Percentiles rank a stretch among this genome's conserved stretches.
phyloP scores from a whole-genome alignment of 768 basidiomycete genomes.

The Podaxis rugospora region DNA sequence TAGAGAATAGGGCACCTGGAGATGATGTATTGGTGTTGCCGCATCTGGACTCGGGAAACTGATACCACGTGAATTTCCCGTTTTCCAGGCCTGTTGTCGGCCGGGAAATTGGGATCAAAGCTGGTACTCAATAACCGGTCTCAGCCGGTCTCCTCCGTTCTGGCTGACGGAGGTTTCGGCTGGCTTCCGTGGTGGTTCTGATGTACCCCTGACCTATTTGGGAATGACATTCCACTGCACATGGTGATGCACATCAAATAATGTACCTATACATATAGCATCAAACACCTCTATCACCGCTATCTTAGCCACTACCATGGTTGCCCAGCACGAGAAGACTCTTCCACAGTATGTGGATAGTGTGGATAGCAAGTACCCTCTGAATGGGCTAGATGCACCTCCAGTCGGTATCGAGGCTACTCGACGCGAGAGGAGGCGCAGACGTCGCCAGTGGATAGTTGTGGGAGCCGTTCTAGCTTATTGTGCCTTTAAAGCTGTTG shows the following conservation, averaged over 20 bases:
- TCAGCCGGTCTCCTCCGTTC: too few relatives aligned
- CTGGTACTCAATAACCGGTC: background rate
- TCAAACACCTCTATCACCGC: background rate
- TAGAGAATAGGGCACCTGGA: background rate
- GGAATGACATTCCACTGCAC: too few relatives aligned
- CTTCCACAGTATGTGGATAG: constrained; percentile 2
- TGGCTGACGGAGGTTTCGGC: background rate
- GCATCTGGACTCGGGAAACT: background rate
- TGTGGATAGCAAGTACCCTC: background rate
- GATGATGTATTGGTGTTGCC: background rate
- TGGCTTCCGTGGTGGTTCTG: too few relatives aligned
- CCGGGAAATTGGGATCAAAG: background rate
- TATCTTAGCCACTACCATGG: background rate
- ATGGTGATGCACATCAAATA: background rate
- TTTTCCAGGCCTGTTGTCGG: background rate
- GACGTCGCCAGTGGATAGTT: background rate
- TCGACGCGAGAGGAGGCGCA: background rate
- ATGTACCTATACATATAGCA: background rate
- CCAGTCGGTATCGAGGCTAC: background rate
- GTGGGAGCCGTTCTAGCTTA: background rate
- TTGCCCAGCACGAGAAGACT: background rate
- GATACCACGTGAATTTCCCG: constrained; percentile 1
- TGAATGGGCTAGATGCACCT: background rate
- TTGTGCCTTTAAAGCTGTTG: background rate
- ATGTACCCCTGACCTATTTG: too few relatives aligned